Evolutionary conservation across 257 asterid species (phyloP).

Genomic region (Ocimum tenuiflorum): DNA sequence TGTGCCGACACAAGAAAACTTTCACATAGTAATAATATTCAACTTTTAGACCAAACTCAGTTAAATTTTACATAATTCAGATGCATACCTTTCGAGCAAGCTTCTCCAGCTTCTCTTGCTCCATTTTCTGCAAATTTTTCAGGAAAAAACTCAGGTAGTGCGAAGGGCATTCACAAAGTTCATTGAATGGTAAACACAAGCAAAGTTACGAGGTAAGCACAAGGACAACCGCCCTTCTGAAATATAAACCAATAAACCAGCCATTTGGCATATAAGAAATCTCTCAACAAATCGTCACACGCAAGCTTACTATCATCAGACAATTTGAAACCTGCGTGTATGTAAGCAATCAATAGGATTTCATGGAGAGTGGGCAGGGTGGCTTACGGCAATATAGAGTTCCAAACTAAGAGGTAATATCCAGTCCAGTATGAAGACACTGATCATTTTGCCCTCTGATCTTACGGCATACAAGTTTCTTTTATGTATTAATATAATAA

Average conservation of each 20-base stretch:
- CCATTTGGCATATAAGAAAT: not conserved
- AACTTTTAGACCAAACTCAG: not conserved
- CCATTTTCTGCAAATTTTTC: slow-evolving; percentile 53
- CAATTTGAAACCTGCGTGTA: not conserved
- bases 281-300: not conserved
- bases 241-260: not conserved
- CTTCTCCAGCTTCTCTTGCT: slow-evolving; percentile 81
- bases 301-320: not conserved
- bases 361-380: not conserved
- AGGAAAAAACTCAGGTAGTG: slow-evolving; percentile 1
- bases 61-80: not conserved
- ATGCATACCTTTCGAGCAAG: slow-evolving; percentile 75
- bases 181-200: not conserved
- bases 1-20: not conserved
- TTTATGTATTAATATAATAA: not conserved
- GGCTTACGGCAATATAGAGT: not conserved
- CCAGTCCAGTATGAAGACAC: not conserved
- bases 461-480: not conserved
- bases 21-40: not conserved
- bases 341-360: not conserved
- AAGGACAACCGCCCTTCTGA: not conserved
- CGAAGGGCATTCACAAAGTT: slow-evolving; percentile 10
- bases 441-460: not conserved
- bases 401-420: not conserved
- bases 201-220: not conserved